Conservation (phyloP, 2,329 filamentous ascomycete species). For the Ascochyta lentis region DNA sequence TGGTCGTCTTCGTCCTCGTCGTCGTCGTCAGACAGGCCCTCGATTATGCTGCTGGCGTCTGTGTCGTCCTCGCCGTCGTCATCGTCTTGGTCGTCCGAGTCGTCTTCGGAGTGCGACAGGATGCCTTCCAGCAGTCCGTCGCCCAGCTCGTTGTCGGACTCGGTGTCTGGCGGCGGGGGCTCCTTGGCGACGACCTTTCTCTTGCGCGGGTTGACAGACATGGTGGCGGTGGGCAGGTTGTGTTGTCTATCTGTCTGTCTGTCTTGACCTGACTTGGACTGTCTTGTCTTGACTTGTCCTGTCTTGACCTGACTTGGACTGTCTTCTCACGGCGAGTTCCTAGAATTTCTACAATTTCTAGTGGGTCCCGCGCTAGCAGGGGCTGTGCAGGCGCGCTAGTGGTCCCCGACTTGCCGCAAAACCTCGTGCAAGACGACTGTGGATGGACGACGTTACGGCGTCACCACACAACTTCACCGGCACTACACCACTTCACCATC, state of each 20-base stretch:
- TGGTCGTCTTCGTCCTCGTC: slow-evolving; percentile 42
- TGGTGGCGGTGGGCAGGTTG: slow-evolving; percentile 17
- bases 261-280: too few species aligned
- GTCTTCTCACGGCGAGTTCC: too few species aligned
- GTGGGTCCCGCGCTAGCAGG: slow-evolving; percentile 9
- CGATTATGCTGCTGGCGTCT: slow-evolving; percentile 42
- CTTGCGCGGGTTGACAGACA: slow-evolving; percentile 58
- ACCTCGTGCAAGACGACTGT: neutral
- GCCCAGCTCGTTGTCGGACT: slow-evolving; percentile 45
- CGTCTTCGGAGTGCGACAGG: slow-evolving; percentile 52
- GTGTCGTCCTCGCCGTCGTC: slow-evolving; percentile 32
- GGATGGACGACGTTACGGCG: too few species aligned
- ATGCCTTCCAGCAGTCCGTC: slow-evolving; percentile 52
- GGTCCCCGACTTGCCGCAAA: neutral
- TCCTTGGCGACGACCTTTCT: slow-evolving; percentile 52
- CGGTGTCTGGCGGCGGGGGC: slow-evolving; percentile 34
- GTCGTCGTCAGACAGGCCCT: slow-evolving; percentile 42
- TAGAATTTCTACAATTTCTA: slow-evolving; percentile 13
- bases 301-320: too few species aligned
- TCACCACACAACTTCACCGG: too few species aligned
- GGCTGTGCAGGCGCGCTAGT: neutral
- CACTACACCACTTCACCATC: neutral
- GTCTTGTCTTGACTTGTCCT: too few species aligned
- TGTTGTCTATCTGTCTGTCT: slow-evolving; percentile 3
- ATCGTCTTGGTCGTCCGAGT: slow-evolving; percentile 36